phyloP scores from a whole-genome alignment of 2,329 filamentous ascomycete genomes.

The Sclerotinia subarctica region DNA sequence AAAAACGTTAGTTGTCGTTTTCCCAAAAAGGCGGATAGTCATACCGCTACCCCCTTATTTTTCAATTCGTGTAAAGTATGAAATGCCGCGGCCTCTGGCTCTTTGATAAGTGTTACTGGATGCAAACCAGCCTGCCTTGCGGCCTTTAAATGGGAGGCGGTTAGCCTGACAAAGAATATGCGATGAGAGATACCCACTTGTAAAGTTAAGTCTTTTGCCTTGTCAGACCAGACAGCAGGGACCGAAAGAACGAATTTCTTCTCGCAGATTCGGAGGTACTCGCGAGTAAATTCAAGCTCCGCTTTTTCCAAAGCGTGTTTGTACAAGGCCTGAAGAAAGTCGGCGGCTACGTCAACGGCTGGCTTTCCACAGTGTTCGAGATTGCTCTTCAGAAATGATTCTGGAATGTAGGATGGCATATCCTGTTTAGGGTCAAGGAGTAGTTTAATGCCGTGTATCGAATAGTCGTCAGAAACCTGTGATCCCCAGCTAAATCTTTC shows the following conservation, averaged over 20 bases:
- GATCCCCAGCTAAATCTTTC: conserved; percentile 23
- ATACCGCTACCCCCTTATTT: conserved; percentile 5
- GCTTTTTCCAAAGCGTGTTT: conserved; percentile 47
- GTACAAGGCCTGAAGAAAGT: conserved; percentile 39
- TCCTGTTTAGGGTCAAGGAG: conserved; percentile 33
- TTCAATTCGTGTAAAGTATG: conserved; percentile 24
- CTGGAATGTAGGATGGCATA: conserved; percentile 22
- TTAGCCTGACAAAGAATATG: not conserved
- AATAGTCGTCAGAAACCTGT: conserved; percentile 10
- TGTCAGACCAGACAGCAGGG: conserved; percentile 57
- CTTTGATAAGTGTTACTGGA: conserved; percentile 23
- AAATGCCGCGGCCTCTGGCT: conserved; percentile 28
- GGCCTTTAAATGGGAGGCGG: conserved; percentile 8
- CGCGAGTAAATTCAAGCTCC: conserved; percentile 43
- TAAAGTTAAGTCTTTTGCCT: conserved; percentile 49
- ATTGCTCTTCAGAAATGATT: conserved; percentile 30
- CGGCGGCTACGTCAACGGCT: conserved; percentile 47
- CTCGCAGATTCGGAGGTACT: conserved; percentile 44
- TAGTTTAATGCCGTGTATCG: conserved; percentile 31
- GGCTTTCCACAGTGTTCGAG: conserved; percentile 44
- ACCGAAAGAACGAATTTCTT: conserved; percentile 56
- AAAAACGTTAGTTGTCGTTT: not conserved
- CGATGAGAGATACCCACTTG: not conserved
- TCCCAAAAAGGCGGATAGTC: not conserved
- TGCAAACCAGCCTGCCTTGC: conserved; percentile 21